phyloP scores from a whole-genome alignment of 371 early-diverging fungal species.

The Saksenaea oblongispora region DNA sequence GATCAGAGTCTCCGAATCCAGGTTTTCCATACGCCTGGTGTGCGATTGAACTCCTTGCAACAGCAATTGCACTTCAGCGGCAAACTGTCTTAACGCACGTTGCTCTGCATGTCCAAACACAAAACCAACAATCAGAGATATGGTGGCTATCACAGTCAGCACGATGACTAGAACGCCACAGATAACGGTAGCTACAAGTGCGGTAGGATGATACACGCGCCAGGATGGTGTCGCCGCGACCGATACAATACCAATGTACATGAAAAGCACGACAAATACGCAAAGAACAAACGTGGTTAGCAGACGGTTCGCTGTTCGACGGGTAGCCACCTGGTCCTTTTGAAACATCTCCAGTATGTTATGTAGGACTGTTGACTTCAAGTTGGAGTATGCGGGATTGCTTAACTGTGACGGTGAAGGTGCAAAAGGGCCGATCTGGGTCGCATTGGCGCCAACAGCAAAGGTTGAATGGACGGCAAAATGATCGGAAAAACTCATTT shows the following conservation, averaged over 20 bases:
- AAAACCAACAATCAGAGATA: slow-evolving; percentile 45
- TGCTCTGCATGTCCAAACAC: slow-evolving; percentile 45
- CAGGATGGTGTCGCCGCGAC: not conserved
- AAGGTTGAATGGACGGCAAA: slow-evolving; percentile 60
- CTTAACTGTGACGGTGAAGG: slow-evolving; percentile 2
- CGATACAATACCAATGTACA: slow-evolving; percentile 15
- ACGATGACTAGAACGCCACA: slow-evolving; percentile 18
- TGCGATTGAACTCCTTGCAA: slow-evolving; percentile 4
- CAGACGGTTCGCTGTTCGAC: slow-evolving; percentile 16
- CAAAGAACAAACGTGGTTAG: slow-evolving; percentile 12
- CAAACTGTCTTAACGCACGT: slow-evolving; percentile 30
- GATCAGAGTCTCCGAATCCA: not conserved
- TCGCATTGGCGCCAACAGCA: slow-evolving; percentile 3
- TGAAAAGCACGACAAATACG: slow-evolving; percentile 14
- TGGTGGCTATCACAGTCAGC: slow-evolving; percentile 13
- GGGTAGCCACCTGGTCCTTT: slow-evolving; percentile 18
- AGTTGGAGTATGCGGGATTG: slow-evolving; percentile 21
- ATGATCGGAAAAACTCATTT: slow-evolving; percentile 57
- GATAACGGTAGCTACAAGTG: slow-evolving; percentile 13
- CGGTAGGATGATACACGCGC: not conserved
- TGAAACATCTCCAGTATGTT: slow-evolving; percentile 19
- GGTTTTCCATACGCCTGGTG: not conserved
- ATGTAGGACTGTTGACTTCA: slow-evolving; percentile 12
- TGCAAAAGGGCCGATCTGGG: not conserved
- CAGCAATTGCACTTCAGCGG: slow-evolving; percentile 26